phyloP scores from a whole-genome alignment of 2,329 filamentous ascomycete genomes.

The Rasamsonia emersonii region DNA sequence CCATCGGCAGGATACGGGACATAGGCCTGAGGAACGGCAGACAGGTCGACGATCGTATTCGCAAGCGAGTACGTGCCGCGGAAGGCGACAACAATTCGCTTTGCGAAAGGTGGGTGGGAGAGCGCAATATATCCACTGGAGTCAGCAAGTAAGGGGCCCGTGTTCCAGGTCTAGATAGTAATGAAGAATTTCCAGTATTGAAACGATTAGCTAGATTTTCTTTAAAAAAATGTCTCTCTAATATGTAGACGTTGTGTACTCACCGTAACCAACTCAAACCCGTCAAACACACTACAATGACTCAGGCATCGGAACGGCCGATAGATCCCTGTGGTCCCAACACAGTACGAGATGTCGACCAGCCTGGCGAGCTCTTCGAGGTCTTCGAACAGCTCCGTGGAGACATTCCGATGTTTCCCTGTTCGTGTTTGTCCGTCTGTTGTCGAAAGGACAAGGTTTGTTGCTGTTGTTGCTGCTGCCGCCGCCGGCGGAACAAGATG shows the following conservation, averaged over 20 bases:
- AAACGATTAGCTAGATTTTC: not conserved
- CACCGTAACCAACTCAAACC: conserved; percentile 62
- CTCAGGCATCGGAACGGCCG: conserved; percentile 79
- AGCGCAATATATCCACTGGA: conserved; percentile 90
- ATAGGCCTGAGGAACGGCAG: conserved; percentile 82
- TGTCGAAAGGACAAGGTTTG: no score
- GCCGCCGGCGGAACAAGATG: no score
- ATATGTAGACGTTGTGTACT: conserved; percentile 1
- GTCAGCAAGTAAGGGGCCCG: conserved; percentile 75
- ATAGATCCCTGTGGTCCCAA: conserved; percentile 71
- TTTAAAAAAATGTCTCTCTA: no score
- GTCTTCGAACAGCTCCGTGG: conserved; percentile 60
- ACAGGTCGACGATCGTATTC: conserved; percentile 84
- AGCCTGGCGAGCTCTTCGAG: conserved; percentile 84
- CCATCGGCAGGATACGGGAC: conserved; percentile 64
- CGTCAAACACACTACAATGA: conserved; percentile 74
- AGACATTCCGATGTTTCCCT: conserved; percentile 34
- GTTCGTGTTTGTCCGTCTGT: no score
- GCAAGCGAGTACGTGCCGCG: conserved; percentile 89
- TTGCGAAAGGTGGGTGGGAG: conserved; percentile 56
- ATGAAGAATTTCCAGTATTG: no score
- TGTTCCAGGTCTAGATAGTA: conserved; percentile 74
- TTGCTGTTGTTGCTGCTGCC: not conserved
- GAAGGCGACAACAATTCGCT: conserved; percentile 76
- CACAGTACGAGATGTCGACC: conserved; percentile 91